These are phyloP conservation scores for Heritiera littoralis DNA, from an alignment of 345 rosid species.

Conservation along the genomic window DNA sequence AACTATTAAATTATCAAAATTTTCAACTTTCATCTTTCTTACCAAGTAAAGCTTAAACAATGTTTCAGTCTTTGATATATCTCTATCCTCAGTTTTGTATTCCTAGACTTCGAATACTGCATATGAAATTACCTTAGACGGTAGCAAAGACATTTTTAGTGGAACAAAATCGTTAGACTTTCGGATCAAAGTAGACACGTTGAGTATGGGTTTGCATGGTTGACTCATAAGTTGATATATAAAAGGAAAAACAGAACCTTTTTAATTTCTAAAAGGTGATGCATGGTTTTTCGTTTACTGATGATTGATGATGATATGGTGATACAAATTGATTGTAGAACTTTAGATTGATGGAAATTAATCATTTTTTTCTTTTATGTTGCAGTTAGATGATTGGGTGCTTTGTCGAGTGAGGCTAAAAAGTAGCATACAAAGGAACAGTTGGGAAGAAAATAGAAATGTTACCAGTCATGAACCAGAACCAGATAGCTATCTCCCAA, in stretches of 20 bases:
- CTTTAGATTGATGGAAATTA: not conserved
- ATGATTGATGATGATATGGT: too few species aligned
- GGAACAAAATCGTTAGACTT: too few species aligned
- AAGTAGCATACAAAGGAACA: conserved; percentile 25
- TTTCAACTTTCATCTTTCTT: too few species aligned
- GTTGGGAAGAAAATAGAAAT: conserved; percentile 30
- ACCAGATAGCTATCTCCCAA: conserved; percentile 20
- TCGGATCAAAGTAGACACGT: too few species aligned
- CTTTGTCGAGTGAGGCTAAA: conserved; percentile 52
- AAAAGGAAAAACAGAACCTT: not conserved
- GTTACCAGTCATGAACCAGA: conserved; percentile 25
- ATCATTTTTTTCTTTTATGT: not conserved
- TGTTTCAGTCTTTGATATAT: too few species aligned
- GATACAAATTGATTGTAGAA: not conserved
- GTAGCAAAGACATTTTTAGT: too few species aligned
- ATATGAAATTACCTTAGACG: too few species aligned
- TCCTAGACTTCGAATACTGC: too few species aligned
- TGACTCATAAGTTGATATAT: not conserved
- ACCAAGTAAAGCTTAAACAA: too few species aligned
- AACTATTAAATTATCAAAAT: too few species aligned
- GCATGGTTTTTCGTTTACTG: not conserved
- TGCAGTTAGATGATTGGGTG: conserved; percentile 64
- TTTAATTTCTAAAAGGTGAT: not conserved
- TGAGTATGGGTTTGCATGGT: too few species aligned
- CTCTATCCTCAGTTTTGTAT: too few species aligned